Base-by-base conservation (phyloP, 2,329 filamentous ascomycete species). In the Alternaria brassicae region DNA sequence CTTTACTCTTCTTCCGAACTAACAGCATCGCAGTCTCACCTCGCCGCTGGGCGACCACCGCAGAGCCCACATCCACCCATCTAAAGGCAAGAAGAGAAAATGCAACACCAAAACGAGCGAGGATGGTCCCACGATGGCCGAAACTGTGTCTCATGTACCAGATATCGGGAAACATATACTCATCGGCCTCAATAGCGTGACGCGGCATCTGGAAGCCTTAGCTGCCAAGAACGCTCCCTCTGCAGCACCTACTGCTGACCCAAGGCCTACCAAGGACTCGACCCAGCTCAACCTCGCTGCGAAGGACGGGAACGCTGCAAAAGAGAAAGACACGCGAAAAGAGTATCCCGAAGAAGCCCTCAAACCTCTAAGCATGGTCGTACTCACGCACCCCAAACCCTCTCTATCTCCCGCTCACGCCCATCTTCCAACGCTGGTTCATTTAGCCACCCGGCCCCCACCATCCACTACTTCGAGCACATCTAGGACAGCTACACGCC, bases 161-260 rank as follows among this genome's bases (percentile, higher is more conserved):
- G 62, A 66, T 5, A 77, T 91, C 8, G 76, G 78, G n/a, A 77
- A 78, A 3, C 83, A 84, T 61, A 73, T 92, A 37, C 85, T 91
- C 48, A 78, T 91, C 47, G 90, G 91, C 3, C 79, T 92, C 42
- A 85, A 88, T 66, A 82, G 79, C 57, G 87, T 91, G 57, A 88
- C 86, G 5, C 83, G 86, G 17, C 81, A 80, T 48, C 81, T 93
- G 2, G 83, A 88, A 60, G 71, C 75, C 19, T 68, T 78, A 27
- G 77, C 81, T 4, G 62, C 73, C n/a, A 58, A 48, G 8, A 66
- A 53, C 2, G 63, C 68, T 36, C 69, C 67, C 10, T 28, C 58
- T 12, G 61, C 62, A 4, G 28, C 57, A 48, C 60, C 56, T 40
- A 10, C 50, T 25, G 34, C 25, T n/a, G 27, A 42, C 36, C 44